phyloP scores from a whole-genome alignment of 108 stramenopile species.

The Schizochytrium sp. region DNA sequence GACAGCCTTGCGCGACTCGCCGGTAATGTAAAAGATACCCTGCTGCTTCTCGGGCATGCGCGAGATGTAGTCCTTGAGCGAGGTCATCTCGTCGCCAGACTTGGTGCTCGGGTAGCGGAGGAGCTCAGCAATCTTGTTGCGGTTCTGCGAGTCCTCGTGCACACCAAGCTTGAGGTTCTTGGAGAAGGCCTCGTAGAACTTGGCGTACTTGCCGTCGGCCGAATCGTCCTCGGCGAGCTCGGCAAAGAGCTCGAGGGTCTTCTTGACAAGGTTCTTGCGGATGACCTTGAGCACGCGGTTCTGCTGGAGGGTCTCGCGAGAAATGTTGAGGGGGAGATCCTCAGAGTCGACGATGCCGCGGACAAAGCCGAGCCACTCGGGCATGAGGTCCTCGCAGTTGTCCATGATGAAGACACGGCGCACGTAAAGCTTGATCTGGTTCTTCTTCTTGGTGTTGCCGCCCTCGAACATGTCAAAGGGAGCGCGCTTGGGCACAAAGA shows the following conservation, averaged over 20 bases:
- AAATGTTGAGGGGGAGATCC: conserved; percentile 99
- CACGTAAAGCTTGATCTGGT: conserved; percentile 99
- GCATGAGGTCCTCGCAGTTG: conserved; percentile 99
- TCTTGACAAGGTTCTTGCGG: conserved; percentile 99
- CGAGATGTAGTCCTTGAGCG: conserved; percentile 94
- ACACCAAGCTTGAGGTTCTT: conserved; percentile 99
- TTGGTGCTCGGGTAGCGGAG: conserved; percentile 98
- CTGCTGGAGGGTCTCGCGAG: conserved; percentile 99
- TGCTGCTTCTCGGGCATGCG: conserved; percentile 97
- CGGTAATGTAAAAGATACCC: conserved; percentile 99
- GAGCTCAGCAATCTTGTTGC: conserved; percentile 98
- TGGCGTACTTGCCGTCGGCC: conserved; percentile 90
- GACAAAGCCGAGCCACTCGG: conserved; percentile 96
- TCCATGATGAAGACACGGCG: conserved; percentile 99
- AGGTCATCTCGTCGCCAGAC: conserved; percentile 95
- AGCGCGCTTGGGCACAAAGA: conserved; percentile 98
- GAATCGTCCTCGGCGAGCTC: conserved; percentile 85
- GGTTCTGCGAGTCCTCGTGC: conserved; percentile 99
- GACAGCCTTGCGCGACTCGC: conserved; percentile 95
- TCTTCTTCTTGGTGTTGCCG: conserved; percentile 96
- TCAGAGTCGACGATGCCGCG: conserved; percentile 99
- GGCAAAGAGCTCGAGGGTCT: conserved; percentile 98
- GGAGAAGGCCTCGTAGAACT: conserved; percentile 99
- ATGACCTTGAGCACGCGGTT: conserved; percentile 99
- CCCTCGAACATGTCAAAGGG: conserved; percentile 99